Base-by-base conservation (phyloP, 1,139 yeast species). In the Yamadazyma oceani region DNA sequence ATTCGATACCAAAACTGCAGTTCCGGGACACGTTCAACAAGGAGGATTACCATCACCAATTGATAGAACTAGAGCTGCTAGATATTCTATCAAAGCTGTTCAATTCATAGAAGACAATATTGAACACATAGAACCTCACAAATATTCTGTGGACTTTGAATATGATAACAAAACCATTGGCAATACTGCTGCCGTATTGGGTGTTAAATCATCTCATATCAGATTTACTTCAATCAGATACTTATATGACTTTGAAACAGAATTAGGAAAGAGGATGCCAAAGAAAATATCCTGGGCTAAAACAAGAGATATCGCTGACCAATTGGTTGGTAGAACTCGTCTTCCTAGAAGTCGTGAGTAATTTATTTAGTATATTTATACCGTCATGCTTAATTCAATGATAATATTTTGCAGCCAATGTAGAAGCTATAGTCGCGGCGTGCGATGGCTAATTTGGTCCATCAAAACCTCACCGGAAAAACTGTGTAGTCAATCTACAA, bases 41-140 rank as follows among this genome's bases (percentile, higher is more conserved):
- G 98, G 98, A 62, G 96, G 95, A 42, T 78, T 82, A 38, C 98
- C 98, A 28, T 85, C 97, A 3, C 88, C 97, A 6, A 86, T 89
- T 63, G 98, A 92, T 62, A 81, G 97, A 64, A 85, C 90, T 15
- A 78, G 92, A 46, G 96, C 96, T 12, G 85, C 95, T 11, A 78
- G 97, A 59, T 83, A 84, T 60, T 96, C 96, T 4, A 82, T 90
- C 48, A 83, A 80, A 61, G 88, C 96, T 39, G 82, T 89, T 37
- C 85, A 86, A 57, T 92, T 87, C 64, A 77, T 92, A 48, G 97
- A 92, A 58, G 72, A 75, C 4, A 45, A 53, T 15, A 29, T 36
- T 30, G 62, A 57, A 26, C 39, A 28, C 11, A 49, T 67, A 36
- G 32, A 44, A 12, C 47, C 42, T 14, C 48, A 44, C 46, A 62